Conservation (phyloP, 192 early-diverging fungal species). For the Coemansia sp. region DNA sequence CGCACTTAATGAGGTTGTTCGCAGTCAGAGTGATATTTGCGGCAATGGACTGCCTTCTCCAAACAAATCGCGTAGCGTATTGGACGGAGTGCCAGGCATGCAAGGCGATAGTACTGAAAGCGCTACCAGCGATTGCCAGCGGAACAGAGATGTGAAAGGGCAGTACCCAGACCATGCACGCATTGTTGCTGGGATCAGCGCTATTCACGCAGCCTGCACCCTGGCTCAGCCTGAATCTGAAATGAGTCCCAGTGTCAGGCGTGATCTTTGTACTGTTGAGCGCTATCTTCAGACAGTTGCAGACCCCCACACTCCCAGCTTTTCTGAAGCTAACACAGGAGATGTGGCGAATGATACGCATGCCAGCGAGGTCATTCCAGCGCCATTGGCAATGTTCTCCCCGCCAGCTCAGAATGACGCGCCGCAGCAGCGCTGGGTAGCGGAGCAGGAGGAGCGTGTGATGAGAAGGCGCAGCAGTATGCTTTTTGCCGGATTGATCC, state of each 20-base stretch:
- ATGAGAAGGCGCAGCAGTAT: constrained; percentile 44
- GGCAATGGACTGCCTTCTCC: constrained; percentile 15
- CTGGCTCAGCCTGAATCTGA: constrained; percentile 9
- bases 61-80: constrained; percentile 4
- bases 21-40: neutral
- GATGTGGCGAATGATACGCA: neutral
- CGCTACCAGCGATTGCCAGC: neutral
- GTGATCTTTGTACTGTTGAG: constrained; percentile 2
- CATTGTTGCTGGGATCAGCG: constrained; percentile 12
- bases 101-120: neutral
- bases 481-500: constrained; percentile 42
- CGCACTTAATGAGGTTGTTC: constrained; percentile 10
- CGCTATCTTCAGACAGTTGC: neutral
- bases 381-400: neutral
- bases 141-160: neutral
- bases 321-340: neutral
- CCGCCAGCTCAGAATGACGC: neutral
- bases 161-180: neutral
- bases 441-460: constrained; percentile 23
- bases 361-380: neutral
- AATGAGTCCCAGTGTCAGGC: neutral
- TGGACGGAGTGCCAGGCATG: neutral
- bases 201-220: constrained; percentile 14
- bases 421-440: constrained; percentile 3
- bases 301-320: neutral